Base-by-base conservation (phyloP, 495 filamentous ascomycete species). In the Polyplosphaeria fusca region DNA sequence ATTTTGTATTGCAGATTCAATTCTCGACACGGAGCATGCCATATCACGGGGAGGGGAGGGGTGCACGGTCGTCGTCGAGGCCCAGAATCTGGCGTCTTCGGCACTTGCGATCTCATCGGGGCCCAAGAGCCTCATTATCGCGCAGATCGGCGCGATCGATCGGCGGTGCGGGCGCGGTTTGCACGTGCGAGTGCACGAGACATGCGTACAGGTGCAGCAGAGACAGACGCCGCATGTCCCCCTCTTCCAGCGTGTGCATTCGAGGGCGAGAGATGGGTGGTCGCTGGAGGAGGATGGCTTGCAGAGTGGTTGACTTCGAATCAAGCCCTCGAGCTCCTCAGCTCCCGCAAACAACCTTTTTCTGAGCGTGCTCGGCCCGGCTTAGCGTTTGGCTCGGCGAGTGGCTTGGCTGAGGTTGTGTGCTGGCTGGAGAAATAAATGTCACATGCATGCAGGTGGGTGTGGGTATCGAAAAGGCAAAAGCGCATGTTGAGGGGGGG, bases 351-450 rank as follows among this genome's bases (percentile, higher is more conserved):
- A 13, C 39, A 42, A 42, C 39, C 39, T 42, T 42, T 19, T 18
- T 42, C 20, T 7, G 39, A 42, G 18, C n/a, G 47, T 22, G 24
- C 30, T 39, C 13, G 14, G 14, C 11, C 22, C 26, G 23, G n/a
- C 18, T 41, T 52, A 22, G 18, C 4, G 48, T 19, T 25, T 13
- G 14, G 20, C 27, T 51, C 4, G 43, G 12, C 4, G 44, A 12
- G 44, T 5, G 1, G 47, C 52, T 45, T 37, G 52, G 52, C 40
- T 38, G 52, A 46, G 52, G 52, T 42, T 44, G 38, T 32, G 52
- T 56, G 45, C 32, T 26, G 45, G 52, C 52, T 16, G 22, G 4
- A 5, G 11, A 7, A n/a, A n/a, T n/a, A n/a, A n/a, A n/a, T n/a
- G n/a, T n/a, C n/a, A n/a, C n/a, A n/a, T n/a, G n/a, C n/a, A n/a